phyloP scores from a whole-genome alignment of 352 stramenopile genomes.

The Pythium pyrilobum region DNA sequence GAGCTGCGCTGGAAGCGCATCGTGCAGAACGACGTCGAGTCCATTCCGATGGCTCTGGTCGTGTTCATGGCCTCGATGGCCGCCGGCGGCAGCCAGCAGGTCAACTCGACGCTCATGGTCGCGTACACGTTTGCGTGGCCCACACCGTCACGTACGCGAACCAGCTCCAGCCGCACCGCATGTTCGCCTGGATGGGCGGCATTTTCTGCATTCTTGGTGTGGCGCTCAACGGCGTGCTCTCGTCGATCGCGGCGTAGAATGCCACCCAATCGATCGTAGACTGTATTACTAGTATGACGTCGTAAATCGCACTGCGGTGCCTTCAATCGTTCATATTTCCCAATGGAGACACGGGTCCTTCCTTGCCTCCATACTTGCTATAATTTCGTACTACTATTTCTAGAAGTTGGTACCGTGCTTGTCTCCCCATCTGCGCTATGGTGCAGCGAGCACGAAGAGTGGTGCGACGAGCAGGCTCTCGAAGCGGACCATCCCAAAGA shows the following conservation, averaged over 20 bases:
- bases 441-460: not conserved
- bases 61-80: conserved; percentile 15
- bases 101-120: conserved; percentile 12
- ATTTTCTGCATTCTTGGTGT: conserved; percentile 15
- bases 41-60: conserved; percentile 20
- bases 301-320: too few species aligned
- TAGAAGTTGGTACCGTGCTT: not conserved
- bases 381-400: not conserved
- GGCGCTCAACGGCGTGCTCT: conserved; percentile 12
- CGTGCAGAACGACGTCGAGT: conserved; percentile 31
- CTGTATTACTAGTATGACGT: not conserved
- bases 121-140: conserved; percentile 19
- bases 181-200: conserved; percentile 17
- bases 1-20: conserved; percentile 31
- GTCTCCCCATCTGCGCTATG: not conserved
- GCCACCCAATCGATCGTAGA: not conserved
- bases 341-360: too few species aligned
- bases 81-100: conserved; percentile 2
- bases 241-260: not conserved
- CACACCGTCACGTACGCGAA: conserved; percentile 21
- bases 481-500: conserved; percentile 39
- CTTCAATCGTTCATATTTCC: too few species aligned
- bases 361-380: not conserved
- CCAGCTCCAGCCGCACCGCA: conserved; percentile 10
- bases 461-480: conserved; percentile 32